Evolutionary conservation across 176 grass and related monocot genomes (phyloP), one percentile per base, ranked within the genome.

Genomic region (Otatea glauca): DNA sequence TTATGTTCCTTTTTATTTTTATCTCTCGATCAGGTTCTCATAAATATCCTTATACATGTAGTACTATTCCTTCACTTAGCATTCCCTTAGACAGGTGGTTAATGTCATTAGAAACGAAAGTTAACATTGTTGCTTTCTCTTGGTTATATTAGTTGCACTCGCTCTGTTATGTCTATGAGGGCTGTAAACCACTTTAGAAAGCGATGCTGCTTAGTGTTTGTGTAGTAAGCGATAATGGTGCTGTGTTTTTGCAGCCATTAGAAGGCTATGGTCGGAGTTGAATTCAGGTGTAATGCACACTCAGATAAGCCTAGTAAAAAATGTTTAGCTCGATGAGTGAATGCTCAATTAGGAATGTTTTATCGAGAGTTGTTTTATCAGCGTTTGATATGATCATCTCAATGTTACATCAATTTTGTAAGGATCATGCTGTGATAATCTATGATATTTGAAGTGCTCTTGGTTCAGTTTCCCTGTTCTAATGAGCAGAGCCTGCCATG

Each of bases 121-220:
- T 85, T 68, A 76, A 14, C 60, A 61, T 29, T 47, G 44, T 32
- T 15, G 12, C 20, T 39, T 38, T 74, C 32, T 83, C 56, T 39
- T 82, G 7, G 11, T 43, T 54, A 68, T 67, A 32, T 56, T 20
- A 5, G 17, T 63, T 86, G 14, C 62, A 29, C 12, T 65, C 7
- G 3, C 23, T 68, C 7, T 55, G 18, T 48, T 50, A 20, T 16
- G 9, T 54, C 1, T 9, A 44, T 23, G 3, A 6, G 34, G 53
- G 4, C 1, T 76, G 3, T 43, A 17, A 34, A 69, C 21, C 4
- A 1, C 15, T 68, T 5, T 27, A n/a, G 23, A 24, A 68, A 58
- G 34, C 6, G 41, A 9, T 42, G 41, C 15, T 5, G 49, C 49
- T 51, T 38, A 43, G 61, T 54, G 55, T 51, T 77, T 62, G 6